Percentiles rank a stretch among this genome's conserved stretches.
phyloP scores from a whole-genome alignment of 345 rosid species.

The Populus davidiana region DNA sequence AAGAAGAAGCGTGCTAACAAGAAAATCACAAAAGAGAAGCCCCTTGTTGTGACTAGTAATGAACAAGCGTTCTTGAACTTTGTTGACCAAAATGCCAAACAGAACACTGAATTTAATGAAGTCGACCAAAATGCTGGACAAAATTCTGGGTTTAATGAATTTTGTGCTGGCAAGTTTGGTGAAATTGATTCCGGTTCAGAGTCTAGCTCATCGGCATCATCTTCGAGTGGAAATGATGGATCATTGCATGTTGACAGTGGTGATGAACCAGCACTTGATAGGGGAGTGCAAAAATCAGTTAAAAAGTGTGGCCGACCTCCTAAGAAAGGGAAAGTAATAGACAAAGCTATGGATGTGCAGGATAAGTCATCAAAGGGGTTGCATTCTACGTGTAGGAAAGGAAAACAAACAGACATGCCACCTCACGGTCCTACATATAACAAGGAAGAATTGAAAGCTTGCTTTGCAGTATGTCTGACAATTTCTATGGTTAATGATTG shows the following conservation, averaged over 20 bases:
- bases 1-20: slow-evolving; percentile 25
- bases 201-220: background rate
- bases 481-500: background rate
- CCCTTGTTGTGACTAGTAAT: background rate
- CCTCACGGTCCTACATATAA: slow-evolving; percentile 13
- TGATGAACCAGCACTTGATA: background rate
- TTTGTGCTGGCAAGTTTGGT: background rate
- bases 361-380: slow-evolving; percentile 14
- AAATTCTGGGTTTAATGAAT: background rate
- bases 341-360: background rate
- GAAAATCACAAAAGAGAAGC: background rate
- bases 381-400: slow-evolving; percentile 17
- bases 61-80: slow-evolving; percentile 14
- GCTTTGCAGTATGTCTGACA: slow-evolving; percentile 13
- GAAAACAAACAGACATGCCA: background rate
- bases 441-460: slow-evolving; percentile 12
- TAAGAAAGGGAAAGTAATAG: background rate
- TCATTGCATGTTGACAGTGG: background rate
- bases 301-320: slow-evolving; percentile 4
- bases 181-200: background rate
- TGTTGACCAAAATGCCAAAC: slow-evolving; percentile 22
- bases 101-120: background rate
- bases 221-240: slow-evolving; percentile 6
- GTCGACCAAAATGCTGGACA: background rate
- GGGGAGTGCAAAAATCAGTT: background rate